Conservation (phyloP, 1,139 yeast genomes). For the Hansenula sp. region DNA sequence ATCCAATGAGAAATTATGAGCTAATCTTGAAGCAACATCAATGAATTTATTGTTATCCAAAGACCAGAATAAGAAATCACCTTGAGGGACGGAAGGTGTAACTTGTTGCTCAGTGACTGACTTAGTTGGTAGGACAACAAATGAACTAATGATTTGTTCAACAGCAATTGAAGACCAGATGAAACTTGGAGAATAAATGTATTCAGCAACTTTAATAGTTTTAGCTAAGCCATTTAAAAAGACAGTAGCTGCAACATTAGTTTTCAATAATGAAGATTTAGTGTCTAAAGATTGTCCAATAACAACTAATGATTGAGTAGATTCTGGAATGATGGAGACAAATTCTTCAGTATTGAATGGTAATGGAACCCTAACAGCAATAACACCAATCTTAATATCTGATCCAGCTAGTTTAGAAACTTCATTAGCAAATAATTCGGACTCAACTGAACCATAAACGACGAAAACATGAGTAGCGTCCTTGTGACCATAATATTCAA, state of each 20-base stretch:
- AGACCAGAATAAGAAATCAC: conserved; percentile 64
- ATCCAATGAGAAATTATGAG: conserved; percentile 70
- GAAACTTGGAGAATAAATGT: conserved; percentile 46
- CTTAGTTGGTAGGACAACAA: conserved; percentile 34
- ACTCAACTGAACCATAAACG: conserved; percentile 69
- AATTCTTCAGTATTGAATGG: conserved; percentile 70
- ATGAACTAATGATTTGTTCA: conserved; percentile 44
- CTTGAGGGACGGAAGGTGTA: conserved; percentile 32
- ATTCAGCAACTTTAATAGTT: conserved; percentile 43
- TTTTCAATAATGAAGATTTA: conserved; percentile 45
- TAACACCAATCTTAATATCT: conserved; percentile 50
- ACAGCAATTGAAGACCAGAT: conserved; percentile 57
- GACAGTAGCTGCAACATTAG: conserved; percentile 73
- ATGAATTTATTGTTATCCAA: conserved; percentile 55
- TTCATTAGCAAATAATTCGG: conserved; percentile 47
- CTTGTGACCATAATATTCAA: conserved; percentile 61
- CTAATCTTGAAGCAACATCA: conserved; percentile 60
- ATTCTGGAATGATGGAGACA: conserved; percentile 50
- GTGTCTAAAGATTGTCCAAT: conserved; percentile 49
- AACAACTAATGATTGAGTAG: conserved; percentile 60
- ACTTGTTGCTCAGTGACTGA: conserved; percentile 4
- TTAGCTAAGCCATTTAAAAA: conserved; percentile 44
- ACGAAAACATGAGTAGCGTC: conserved; percentile 72
- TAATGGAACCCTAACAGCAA: conserved; percentile 73
- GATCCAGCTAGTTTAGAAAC: conserved; percentile 33